Conservation (phyloP, 805 yeast species). For the Kodamaea neixiangensis region DNA sequence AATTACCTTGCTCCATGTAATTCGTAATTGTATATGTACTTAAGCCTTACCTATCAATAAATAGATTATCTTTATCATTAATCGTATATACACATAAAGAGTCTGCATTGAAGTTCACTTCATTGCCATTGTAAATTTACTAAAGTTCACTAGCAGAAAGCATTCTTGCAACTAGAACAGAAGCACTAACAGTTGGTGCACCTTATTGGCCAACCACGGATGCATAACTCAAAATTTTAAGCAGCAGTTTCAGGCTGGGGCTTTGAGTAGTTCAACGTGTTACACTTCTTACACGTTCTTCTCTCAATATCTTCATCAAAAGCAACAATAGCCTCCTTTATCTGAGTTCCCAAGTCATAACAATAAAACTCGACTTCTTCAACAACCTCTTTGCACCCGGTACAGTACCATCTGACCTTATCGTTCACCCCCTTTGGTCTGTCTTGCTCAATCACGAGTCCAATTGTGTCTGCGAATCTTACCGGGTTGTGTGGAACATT, state of each 20-base stretch:
- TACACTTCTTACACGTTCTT: conserved; percentile 76
- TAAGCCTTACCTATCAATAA: neutral
- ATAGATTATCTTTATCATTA: neutral
- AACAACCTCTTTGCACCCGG: conserved; percentile 62
- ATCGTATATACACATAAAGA: neutral
- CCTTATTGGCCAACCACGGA: neutral
- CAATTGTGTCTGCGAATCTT: conserved; percentile 81
- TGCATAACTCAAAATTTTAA: too few relatives aligned
- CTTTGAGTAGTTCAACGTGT: conserved; percentile 67
- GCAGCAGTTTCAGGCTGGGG: conserved; percentile 30
- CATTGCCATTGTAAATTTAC: too few relatives aligned
- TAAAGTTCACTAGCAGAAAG: too few relatives aligned
- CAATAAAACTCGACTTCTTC: conserved; percentile 74
- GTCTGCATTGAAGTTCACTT: neutral
- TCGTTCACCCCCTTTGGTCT: conserved; percentile 74
- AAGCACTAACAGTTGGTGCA: too few relatives aligned
- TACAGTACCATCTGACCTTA: conserved; percentile 85
- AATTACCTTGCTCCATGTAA: neutral
- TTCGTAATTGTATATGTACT: too few relatives aligned
- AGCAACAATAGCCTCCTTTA: conserved; percentile 72
- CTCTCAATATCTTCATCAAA: conserved; percentile 64
- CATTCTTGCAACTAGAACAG: too few relatives aligned
- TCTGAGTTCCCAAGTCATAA: conserved; percentile 84
- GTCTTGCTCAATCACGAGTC: conserved; percentile 90
- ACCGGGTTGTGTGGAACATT: conserved; percentile 90